Evolutionary conservation across 495 filamentous ascomycete genomes (phyloP), one percentile per base, ranked within the genome.

Genomic region (Talaromyces stipitatus): DNA sequence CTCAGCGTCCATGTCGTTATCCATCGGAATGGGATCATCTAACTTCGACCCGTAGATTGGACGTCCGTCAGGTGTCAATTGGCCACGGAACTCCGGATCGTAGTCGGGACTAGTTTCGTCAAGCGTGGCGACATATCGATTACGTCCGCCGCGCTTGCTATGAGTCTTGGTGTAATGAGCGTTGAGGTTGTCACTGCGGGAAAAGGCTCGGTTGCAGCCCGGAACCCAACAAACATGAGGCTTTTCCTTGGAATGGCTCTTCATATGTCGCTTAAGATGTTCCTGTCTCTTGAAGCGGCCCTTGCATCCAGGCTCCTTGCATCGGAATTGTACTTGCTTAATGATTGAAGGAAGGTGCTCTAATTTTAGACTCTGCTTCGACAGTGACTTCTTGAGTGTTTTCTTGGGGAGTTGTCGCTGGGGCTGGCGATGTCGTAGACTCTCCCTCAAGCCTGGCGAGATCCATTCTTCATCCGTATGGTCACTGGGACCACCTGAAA

Each of bases 211-310:
- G 29, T 72, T 69, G 38, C 75, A 78, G 4, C 66, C 75, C 2
- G 72, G 72, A 4, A 76, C 74, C 73, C 72, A 77, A 56, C 74
- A 77, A 2, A 76, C 67, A 65, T 75, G 72, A 12, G 81, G 81
- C 58, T 74, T 79, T 55, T 82, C 80, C 56, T 75, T 74, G 12
- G 79, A 82, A 52, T 84, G 81, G 36, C 77, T 82, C 58, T 77
- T 75, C 63, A 79, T 77, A 62, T 89, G 85, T 14, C 85, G 73
- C 66, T 85, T 86, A 1, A 86, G 65, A 57, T 88, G 85, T 57
- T 88, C 85, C 32, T 80, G 78, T 46, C 84, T 66, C 67, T 83
- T 83, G 63, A 85, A 84, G 1, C 71, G 69, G 0, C 71, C 74
- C 59, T 77, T 76, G 62, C 76, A 82, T 12, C 68, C 71, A 8